A percentile compares a stretch with the other conserved stretches of the same genome.
Conservation (phyloP, 2,329 filamentous ascomycete genomes). For the Alternaria ethzedia region DNA sequence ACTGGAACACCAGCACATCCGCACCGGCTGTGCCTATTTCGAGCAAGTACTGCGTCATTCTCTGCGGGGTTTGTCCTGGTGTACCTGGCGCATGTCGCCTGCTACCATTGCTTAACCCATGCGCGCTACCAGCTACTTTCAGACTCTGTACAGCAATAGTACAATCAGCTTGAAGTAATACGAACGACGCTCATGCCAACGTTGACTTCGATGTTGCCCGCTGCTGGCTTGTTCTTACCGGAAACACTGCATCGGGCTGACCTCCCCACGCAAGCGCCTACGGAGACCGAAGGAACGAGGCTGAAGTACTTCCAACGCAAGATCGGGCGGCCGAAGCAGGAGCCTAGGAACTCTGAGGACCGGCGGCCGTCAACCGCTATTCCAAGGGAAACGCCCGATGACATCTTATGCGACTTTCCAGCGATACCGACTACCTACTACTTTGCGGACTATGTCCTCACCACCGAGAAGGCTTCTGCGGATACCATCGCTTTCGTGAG, state of each 20-base stretch:
- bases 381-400: conserved; percentile 10
- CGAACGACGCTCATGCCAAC: neutral
- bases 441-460: conserved; percentile 35
- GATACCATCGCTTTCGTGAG: conserved; percentile 32
- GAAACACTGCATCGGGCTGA: conserved; percentile 20
- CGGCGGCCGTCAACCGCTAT: conserved; percentile 7
- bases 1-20: neutral
- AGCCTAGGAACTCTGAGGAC: conserved; percentile 7
- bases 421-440: conserved; percentile 34
- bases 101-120: neutral
- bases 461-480: conserved; percentile 27
- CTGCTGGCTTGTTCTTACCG: conserved; percentile 28
- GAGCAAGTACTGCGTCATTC: neutral
- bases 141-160: neutral
- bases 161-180: neutral
- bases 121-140: neutral
- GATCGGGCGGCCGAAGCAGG: conserved; percentile 10
- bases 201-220: conserved; percentile 11
- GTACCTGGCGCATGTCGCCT: neutral
- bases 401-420: conserved; percentile 17
- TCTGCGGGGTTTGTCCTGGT: neutral
- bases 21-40: neutral
- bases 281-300: conserved; percentile 5
- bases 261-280: neutral
- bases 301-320: conserved; percentile 23